Conservation (phyloP, 1,284 basidiomycete species). For the Tilletia setariae region DNA sequence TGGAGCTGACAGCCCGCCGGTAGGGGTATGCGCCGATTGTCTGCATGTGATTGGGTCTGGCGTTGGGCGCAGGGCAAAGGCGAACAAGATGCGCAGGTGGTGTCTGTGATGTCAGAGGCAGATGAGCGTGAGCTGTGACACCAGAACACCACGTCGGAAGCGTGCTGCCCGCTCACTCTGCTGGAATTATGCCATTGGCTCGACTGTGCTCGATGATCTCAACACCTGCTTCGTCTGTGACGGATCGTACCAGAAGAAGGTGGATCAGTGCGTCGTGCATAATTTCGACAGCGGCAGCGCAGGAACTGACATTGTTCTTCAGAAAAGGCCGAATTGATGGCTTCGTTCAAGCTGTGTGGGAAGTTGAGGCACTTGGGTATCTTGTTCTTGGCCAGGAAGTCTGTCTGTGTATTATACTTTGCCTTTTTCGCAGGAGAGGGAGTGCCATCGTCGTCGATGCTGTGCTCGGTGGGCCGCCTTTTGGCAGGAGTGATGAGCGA, state of each 20-base stretch:
- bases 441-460: neutral
- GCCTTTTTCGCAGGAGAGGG: neutral
- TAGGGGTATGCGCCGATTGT: neutral
- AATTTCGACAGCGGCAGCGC: neutral
- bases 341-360: slow-evolving; percentile 1
- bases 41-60: slow-evolving; percentile 8
- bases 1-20: neutral
- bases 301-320: slow-evolving; percentile 10
- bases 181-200: slow-evolving; percentile 6
- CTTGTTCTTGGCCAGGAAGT: neutral
- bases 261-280: neutral
- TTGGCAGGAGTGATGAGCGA: neutral
- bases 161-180: neutral
- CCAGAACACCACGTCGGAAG: no score
- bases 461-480: neutral
- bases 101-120: neutral
- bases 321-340: neutral
- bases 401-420: neutral
- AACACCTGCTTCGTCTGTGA: slow-evolving; percentile 5
- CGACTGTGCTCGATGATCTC: slow-evolving; percentile 11
- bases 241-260: neutral
- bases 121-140: neutral
- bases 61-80: slow-evolving; percentile 4
- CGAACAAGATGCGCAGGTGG: slow-evolving; percentile 13
- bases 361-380: neutral